phyloP scores from a whole-genome alignment of 2,329 filamentous ascomycete species.

The Neocucurbitaria cava region DNA sequence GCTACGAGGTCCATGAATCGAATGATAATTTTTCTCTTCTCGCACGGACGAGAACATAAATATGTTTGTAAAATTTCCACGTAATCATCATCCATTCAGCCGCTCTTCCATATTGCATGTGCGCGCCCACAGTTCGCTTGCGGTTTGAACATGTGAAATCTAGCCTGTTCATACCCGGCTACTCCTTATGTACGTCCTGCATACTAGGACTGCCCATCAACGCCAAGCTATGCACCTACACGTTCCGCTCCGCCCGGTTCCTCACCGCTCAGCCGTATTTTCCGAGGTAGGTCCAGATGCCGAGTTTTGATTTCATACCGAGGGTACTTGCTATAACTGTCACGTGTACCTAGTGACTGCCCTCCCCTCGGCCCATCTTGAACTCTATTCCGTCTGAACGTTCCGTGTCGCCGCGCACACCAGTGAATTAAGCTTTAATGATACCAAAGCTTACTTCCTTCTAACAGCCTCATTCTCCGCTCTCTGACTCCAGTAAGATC shows the following conservation, averaged over 20 bases:
- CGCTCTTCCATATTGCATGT: not conserved
- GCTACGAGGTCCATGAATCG: slow-evolving; percentile 12
- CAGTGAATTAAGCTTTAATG: not conserved
- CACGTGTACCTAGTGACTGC: not conserved
- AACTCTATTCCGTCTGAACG: not conserved
- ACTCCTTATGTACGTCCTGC: not conserved
- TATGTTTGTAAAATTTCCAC: slow-evolving; percentile 1
- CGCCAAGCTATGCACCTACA: slow-evolving; percentile 16
- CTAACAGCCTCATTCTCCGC: not conserved
- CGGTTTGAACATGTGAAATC: not conserved
- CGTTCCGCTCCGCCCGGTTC: slow-evolving; percentile 20
- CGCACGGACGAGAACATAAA: not conserved
- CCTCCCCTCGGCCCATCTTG: not conserved
- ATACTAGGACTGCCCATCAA: slow-evolving; percentile 1
- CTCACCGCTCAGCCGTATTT: slow-evolving; percentile 1
- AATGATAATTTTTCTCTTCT: not conserved
- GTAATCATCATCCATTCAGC: not conserved
- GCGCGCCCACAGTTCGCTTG: not conserved
- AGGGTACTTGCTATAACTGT: not conserved
- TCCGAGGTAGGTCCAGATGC: not conserved
- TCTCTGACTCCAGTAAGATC: not conserved
- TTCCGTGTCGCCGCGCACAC: not conserved
- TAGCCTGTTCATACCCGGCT: not conserved
- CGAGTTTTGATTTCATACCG: not conserved
- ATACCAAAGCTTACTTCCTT: not conserved